A percentile compares a stretch with the other conserved stretches of the same genome.
These are phyloP conservation scores for Pseudocercospora vitis DNA, from an alignment of 2,329 filamentous ascomycete species.

Conservation along the genomic window DNA sequence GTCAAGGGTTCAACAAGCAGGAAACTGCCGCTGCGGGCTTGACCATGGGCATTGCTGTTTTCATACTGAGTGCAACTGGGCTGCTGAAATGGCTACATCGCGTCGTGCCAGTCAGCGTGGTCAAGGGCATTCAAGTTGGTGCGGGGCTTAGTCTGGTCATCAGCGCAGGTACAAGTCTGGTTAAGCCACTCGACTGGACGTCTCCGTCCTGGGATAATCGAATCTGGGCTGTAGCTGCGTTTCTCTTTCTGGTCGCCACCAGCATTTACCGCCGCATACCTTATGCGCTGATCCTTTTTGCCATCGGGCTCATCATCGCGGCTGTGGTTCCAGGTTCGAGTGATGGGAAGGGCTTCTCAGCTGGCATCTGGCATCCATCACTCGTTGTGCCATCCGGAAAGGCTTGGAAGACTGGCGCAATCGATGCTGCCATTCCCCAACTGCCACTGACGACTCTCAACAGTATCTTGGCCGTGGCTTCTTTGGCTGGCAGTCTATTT, in stretches of 20 bases:
- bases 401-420: constrained; percentile 55
- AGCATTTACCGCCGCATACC: constrained; percentile 67
- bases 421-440: constrained; percentile 76
- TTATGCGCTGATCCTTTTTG: constrained; percentile 73
- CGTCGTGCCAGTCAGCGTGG: constrained; percentile 79
- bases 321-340: constrained; percentile 40
- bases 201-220: constrained; percentile 71
- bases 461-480: constrained; percentile 83
- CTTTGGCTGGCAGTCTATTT: constrained; percentile 74
- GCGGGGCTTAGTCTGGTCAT: constrained; percentile 82
- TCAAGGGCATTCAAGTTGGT: constrained; percentile 93
- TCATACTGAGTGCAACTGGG: constrained; percentile 76
- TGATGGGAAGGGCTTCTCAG: constrained; percentile 43
- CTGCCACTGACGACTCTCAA: constrained; percentile 90
- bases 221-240: constrained; percentile 72
- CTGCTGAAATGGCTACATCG: constrained; percentile 71
- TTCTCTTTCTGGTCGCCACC: constrained; percentile 68
- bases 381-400: constrained; percentile 47
- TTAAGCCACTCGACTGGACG: constrained; percentile 68
- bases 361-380: constrained; percentile 59
- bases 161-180: constrained; percentile 68
- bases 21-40: constrained; percentile 81
- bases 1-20: constrained; percentile 62
- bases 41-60: constrained; percentile 70
- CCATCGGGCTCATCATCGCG: constrained; percentile 67